These are phyloP conservation scores for Eragrostis nindensis DNA, from an alignment of 176 grass and related monocot genomes.

Conservation along the genomic window DNA sequence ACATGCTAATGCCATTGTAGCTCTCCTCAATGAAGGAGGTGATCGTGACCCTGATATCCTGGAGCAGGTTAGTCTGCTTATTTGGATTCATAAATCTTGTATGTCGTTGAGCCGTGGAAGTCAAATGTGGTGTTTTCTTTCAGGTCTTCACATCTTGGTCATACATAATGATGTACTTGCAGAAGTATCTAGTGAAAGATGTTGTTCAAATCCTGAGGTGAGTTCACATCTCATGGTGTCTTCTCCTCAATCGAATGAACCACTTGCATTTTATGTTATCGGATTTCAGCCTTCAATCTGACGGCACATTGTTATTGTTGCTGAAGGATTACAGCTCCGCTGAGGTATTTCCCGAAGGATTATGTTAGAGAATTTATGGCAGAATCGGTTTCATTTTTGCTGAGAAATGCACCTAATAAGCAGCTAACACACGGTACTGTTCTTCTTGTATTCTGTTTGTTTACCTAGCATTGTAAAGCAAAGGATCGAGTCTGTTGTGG, in stretches of 20 bases:
- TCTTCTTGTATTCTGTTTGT: slow-evolving; percentile 37
- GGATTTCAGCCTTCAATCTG: slow-evolving; percentile 18
- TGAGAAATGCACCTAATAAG: slow-evolving; percentile 74
- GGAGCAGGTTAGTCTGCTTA: slow-evolving; percentile 68
- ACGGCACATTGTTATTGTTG: slow-evolving; percentile 39
- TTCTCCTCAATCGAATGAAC: slow-evolving; percentile 24
- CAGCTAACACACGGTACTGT: slow-evolving; percentile 59
- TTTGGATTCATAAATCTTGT: slow-evolving; percentile 32
- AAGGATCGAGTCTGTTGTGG: not conserved
- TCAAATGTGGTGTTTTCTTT: not conserved
- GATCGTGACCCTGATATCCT: slow-evolving; percentile 87
- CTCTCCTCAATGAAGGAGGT: slow-evolving; percentile 73
- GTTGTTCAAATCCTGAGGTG: slow-evolving; percentile 76
- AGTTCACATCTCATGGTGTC: slow-evolving; percentile 40
- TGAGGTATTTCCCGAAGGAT: slow-evolving; percentile 78
- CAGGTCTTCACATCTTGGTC: slow-evolving; percentile 96
- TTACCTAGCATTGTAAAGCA: slow-evolving; percentile 11
- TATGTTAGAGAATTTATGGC: slow-evolving; percentile 95
- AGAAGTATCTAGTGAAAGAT: slow-evolving; percentile 97
- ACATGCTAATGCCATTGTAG: slow-evolving; percentile 55
- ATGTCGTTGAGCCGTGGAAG: slow-evolving; percentile 24
- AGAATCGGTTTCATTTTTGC: slow-evolving; percentile 92
- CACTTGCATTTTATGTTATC: slow-evolving; percentile 25
- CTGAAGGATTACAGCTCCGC: slow-evolving; percentile 68
- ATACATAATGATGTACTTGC: slow-evolving; percentile 94